A percentile compares a stretch with the other conserved stretches of the same genome.
These are phyloP conservation scores for Blastobotrys serpentis DNA, from an alignment of 1,139 yeast genomes.

Conservation along the genomic window DNA sequence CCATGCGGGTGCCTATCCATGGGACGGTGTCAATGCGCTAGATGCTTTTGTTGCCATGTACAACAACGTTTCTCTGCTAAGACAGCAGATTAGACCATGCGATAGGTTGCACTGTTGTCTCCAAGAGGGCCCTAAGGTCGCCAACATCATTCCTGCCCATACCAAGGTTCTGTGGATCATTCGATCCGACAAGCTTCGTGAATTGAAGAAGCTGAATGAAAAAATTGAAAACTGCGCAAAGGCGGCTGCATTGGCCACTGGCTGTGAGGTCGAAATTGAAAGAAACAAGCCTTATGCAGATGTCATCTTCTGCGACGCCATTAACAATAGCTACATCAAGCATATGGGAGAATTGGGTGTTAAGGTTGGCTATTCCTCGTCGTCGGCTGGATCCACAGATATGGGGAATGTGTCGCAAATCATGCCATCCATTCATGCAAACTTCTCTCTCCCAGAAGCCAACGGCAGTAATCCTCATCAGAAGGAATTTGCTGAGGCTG, in stretches of 20 bases:
- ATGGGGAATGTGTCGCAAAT: slow-evolving; percentile 9
- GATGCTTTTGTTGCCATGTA: slow-evolving; percentile 18
- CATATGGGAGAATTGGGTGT: slow-evolving; percentile 9
- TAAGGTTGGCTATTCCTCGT: neutral
- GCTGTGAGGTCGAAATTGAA: slow-evolving; percentile 7
- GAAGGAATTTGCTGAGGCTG: neutral
- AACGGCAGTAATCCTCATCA: slow-evolving; percentile 8
- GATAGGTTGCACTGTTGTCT: slow-evolving; percentile 16
- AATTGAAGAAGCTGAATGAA: slow-evolving; percentile 3
- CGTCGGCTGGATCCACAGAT: slow-evolving; percentile 12
- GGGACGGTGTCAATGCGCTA: slow-evolving; percentile 19
- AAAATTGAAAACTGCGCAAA: slow-evolving; percentile 11
- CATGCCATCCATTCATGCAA: slow-evolving; percentile 10
- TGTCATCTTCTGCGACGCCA: neutral
- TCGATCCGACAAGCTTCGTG: slow-evolving; percentile 4
- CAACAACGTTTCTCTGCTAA: slow-evolving; percentile 14
- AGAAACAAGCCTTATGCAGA: slow-evolving; percentile 9
- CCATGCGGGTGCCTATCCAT: slow-evolving; percentile 18
- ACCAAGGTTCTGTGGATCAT: slow-evolving; percentile 10
- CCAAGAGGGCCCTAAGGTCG: slow-evolving; percentile 16
- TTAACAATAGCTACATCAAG: slow-evolving; percentile 8
- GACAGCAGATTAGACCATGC: slow-evolving; percentile 16
- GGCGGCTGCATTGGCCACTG: slow-evolving; percentile 16
- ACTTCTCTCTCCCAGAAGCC: slow-evolving; percentile 4
- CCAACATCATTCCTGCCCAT: slow-evolving; percentile 18